Percentiles rank a stretch among this genome's conserved stretches.
These are phyloP conservation scores for Combretum micranthum DNA, from an alignment of 345 rosid species.

Conservation along the genomic window DNA sequence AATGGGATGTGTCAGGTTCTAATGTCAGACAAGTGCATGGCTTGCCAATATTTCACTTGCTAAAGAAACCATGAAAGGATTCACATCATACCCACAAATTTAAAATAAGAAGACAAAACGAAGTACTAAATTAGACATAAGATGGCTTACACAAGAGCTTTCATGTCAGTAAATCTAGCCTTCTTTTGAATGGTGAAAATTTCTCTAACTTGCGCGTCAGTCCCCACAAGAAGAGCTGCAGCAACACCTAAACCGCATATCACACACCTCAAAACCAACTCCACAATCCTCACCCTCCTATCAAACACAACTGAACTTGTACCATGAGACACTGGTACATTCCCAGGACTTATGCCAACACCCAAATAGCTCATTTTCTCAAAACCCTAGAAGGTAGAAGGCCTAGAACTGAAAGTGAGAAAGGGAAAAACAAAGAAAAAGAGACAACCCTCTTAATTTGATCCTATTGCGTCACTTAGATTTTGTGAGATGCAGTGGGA, in stretches of 20 bases:
- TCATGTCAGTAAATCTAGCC: conserved; percentile 86
- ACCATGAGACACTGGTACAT: conserved; percentile 47
- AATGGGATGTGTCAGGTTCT: no score
- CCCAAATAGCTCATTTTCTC: conserved; percentile 50
- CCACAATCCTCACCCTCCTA: conserved; percentile 59
- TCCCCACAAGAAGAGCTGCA: conserved; percentile 61
- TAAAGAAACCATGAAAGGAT: neutral
- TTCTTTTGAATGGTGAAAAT: conserved; percentile 66
- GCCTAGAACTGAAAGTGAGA: neutral
- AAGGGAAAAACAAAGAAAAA: neutral
- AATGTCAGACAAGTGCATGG: no score
- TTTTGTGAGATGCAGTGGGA: no score
- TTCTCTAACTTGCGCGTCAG: conserved; percentile 61
- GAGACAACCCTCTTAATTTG: neutral
- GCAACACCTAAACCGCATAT: conserved; percentile 46
- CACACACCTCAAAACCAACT: conserved; percentile 65
- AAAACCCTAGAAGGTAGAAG: neutral
- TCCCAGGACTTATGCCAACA: conserved; percentile 62
- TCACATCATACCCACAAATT: neutral
- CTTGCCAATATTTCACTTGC: neutral
- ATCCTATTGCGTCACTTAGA: no score
- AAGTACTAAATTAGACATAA: neutral
- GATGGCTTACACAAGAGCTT: conserved; percentile 74
- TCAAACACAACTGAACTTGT: conserved; percentile 50
- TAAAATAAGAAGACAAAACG: neutral